A percentile compares a stretch with the other conserved stretches of the same genome.
These are phyloP conservation scores for Fusarium gaditjirri DNA, from an alignment of 2,329 filamentous ascomycete species.

Conservation along the genomic window DNA sequence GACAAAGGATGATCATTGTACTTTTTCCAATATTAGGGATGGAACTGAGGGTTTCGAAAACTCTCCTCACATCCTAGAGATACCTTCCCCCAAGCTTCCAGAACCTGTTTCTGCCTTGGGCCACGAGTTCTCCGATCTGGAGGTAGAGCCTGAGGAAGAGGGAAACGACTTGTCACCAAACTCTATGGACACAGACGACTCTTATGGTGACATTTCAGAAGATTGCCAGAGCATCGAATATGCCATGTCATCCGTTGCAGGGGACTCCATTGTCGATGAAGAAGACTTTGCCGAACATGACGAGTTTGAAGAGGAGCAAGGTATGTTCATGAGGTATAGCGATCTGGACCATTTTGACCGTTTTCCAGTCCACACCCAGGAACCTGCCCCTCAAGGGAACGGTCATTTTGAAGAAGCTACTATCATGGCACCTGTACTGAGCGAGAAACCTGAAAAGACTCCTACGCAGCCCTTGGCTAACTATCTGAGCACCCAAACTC, in stretches of 20 bases:
- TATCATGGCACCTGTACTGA: not conserved
- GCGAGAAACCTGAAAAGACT: not conserved
- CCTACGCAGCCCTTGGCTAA: not conserved
- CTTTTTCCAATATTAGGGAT: conserved; percentile 20
- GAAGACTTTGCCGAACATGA: conserved; percentile 38
- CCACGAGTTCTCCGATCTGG: conserved; percentile 11
- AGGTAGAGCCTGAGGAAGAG: conserved; percentile 8
- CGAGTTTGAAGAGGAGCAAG: conserved; percentile 33
- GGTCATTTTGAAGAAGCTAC: not conserved
- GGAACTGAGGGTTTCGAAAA: conserved; percentile 2
- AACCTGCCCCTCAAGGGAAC: not conserved
- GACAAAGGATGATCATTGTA: conserved; percentile 35
- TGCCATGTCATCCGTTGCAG: not conserved
- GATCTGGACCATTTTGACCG: conserved; percentile 16
- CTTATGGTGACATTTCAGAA: conserved; percentile 13
- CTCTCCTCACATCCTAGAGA: not conserved
- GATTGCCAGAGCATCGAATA: conserved; percentile 2
- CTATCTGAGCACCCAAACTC: not conserved
- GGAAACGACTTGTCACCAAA: conserved; percentile 21
- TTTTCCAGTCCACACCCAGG: conserved; percentile 9
- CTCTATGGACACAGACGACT: conserved; percentile 30
- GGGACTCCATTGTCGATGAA: not conserved
- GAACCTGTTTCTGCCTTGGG: not conserved
- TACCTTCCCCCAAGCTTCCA: not conserved
- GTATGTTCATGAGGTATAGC: conserved; percentile 1